Evolutionary conservation across 2,329 filamentous ascomycete genomes (phyloP), one percentile per base, ranked within the genome.

Genomic region (Coccinonectria pachysandricola): DNA sequence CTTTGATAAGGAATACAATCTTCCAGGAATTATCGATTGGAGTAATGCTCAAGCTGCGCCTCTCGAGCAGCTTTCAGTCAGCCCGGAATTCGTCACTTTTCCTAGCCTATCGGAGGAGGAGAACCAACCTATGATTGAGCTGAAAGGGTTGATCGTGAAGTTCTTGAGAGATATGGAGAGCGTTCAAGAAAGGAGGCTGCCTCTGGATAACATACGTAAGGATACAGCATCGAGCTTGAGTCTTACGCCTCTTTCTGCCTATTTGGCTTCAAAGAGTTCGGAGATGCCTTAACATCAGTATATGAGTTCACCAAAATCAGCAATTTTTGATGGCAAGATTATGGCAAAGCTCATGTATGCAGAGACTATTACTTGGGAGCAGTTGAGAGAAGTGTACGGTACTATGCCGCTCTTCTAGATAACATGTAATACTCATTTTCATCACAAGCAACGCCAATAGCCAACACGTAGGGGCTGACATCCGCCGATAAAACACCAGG

Each of bases 1-100:
- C 5, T 59, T 60, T 15, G 57, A 60, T 32, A 33, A 51, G 11
- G 54, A 60, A 23, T 57, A 56, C 36, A 58, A 56, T 33, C 28
- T 57, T 18, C 51, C 40, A 2, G 53, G 46, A 12, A 34, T 59
- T 16, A 41, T 57, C 22, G 52, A 54, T 34, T 59, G 52, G 54
- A 51, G 46, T 24, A 34, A 35, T 26, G 50, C 52, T 6, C 50
- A 52, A 35, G 39, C 45, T 8, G 50, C 42, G 6, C 52, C 52
- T 28, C 31, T 56, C 2, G 52, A 57, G 40, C 49, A 49, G 26
- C 32, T 56, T 18, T 46, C 51, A 4, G 42, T 56, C 24, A 52
- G 37, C 30, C 53, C 48, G 21, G 53, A 57, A 26, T 44, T 54
- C 12, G 28, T 39, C 15, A 44, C 40, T 2, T 52, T 51, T 18